These are phyloP conservation scores for Ophiostoma ulmi DNA, from an alignment of 2,329 filamentous ascomycete species.

Conservation along the genomic window DNA sequence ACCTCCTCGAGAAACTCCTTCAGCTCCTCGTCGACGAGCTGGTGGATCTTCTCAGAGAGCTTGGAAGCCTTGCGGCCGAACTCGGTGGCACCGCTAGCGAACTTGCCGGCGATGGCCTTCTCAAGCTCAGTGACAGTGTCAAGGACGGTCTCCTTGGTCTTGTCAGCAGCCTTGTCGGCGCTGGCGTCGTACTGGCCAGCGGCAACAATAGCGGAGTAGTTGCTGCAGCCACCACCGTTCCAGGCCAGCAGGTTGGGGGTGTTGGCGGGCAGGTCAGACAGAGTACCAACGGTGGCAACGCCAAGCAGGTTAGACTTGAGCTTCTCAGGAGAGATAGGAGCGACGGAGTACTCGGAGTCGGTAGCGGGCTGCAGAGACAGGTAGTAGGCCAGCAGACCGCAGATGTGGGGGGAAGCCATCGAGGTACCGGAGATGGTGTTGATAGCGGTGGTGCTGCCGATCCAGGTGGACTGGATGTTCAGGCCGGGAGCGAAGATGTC, in stretches of 20 bases:
- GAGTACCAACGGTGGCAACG: conserved; percentile 71
- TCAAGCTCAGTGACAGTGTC: conserved; percentile 55
- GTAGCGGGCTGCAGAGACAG: conserved; percentile 87
- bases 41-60: conserved; percentile 59
- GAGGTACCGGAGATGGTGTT: conserved; percentile 99
- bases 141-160: conserved; percentile 36
- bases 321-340: conserved; percentile 84
- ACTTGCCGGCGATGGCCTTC: conserved; percentile 53
- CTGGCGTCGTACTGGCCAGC: conserved; percentile 60
- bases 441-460: conserved; percentile 88
- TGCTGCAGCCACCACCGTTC: conserved; percentile 93
- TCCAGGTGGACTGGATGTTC: conserved; percentile 98
- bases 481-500: conserved; percentile 98
- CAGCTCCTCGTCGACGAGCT: conserved; percentile 57
- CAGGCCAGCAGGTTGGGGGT: conserved; percentile 95
- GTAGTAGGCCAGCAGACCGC: conserved; percentile 94
- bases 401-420: conserved; percentile 97
- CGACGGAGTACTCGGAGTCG: conserved; percentile 88
- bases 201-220: conserved; percentile 79
- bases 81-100: conserved; percentile 50
- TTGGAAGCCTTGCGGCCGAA: conserved; percentile 55
- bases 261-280: conserved; percentile 75
- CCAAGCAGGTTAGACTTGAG: conserved; percentile 84
- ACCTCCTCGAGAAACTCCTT: conserved; percentile 55
- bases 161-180: conserved; percentile 32